Percentiles rank a stretch among this genome's conserved stretches.
phyloP scores from a whole-genome alignment of 2,329 filamentous ascomycete genomes.

The Diaporthe sp. region DNA sequence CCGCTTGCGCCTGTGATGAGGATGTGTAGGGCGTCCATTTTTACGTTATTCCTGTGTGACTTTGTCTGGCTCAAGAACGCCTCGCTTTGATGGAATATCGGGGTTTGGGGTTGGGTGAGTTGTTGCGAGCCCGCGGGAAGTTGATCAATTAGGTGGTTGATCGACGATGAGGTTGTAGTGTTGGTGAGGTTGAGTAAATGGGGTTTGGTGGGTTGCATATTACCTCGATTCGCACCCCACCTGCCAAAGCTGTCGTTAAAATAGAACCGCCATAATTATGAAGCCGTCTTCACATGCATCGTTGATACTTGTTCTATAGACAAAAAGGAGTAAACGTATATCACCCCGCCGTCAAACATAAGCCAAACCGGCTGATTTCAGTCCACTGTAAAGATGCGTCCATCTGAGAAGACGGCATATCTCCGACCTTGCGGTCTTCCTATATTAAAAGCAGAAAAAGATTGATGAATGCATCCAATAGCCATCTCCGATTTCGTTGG shows the following conservation, averaged over 20 bases:
- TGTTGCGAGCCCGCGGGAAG: neutral
- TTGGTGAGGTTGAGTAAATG: neutral
- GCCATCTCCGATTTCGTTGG: neutral
- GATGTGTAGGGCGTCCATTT: constrained; percentile 19
- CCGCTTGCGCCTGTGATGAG: constrained; percentile 39
- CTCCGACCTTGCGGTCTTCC: constrained; percentile 18
- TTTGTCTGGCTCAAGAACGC: neutral
- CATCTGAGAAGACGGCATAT: too few relatives aligned
- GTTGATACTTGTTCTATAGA: neutral
- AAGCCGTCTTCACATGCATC: neutral
- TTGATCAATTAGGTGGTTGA: neutral
- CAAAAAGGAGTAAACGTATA: neutral
- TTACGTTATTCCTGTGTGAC: neutral
- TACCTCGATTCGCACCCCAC: neutral
- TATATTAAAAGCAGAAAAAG: constrained; percentile 8
- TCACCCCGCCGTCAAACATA: neutral
- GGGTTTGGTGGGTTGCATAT: constrained; percentile 12
- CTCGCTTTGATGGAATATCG: neutral
- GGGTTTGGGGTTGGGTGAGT: neutral
- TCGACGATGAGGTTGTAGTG: neutral
- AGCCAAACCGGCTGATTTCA: too few relatives aligned
- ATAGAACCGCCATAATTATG: neutral
- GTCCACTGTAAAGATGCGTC: too few relatives aligned
- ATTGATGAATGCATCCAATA: neutral
- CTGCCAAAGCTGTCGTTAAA: neutral